Conservation (phyloP, 2,329 filamentous ascomycete genomes). For the Scolecobasidium constrictum region DNA sequence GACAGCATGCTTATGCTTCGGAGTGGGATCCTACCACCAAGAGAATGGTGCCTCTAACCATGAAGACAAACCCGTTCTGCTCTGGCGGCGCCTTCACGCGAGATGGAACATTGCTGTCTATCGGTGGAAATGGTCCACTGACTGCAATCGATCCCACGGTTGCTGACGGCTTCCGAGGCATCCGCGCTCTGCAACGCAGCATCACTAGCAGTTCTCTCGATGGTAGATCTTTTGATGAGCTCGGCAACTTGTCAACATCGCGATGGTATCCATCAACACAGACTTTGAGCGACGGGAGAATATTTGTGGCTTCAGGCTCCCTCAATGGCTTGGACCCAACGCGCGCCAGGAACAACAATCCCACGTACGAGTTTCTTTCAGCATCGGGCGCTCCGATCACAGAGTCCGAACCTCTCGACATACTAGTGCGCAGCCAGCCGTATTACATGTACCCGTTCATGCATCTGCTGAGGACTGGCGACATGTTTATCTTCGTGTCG, state of each 20-base stretch:
- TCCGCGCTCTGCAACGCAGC: slow-evolving; percentile 43
- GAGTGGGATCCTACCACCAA: slow-evolving; percentile 46
- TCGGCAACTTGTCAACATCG: slow-evolving; percentile 25
- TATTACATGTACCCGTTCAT: slow-evolving; percentile 57
- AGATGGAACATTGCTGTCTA: slow-evolving; percentile 42
- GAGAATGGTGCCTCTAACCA: slow-evolving; percentile 34
- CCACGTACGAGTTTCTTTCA: slow-evolving; percentile 51
- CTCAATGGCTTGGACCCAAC: slow-evolving; percentile 47
- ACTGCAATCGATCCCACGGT: slow-evolving; percentile 46
- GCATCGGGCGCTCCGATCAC: slow-evolving; percentile 35
- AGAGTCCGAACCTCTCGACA: slow-evolving; percentile 38
- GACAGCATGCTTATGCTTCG: slow-evolving; percentile 47
- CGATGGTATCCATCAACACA: slow-evolving; percentile 53
- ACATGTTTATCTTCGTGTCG: slow-evolving; percentile 45
- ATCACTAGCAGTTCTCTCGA: slow-evolving; percentile 36
- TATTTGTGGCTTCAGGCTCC: slow-evolving; percentile 51
- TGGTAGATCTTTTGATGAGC: not conserved
- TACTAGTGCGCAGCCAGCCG: slow-evolving; percentile 46
- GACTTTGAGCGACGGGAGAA: slow-evolving; percentile 43
- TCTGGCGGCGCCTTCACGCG: slow-evolving; percentile 48
- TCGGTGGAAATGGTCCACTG: slow-evolving; percentile 49
- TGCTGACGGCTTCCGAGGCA: slow-evolving; percentile 45
- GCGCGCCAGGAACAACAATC: slow-evolving; percentile 48
- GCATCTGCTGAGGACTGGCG: slow-evolving; percentile 46
- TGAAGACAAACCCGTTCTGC: slow-evolving; percentile 52